Base-by-base conservation (phyloP, 805 yeast genomes). In the Lipomyces starkeyi region DNA sequence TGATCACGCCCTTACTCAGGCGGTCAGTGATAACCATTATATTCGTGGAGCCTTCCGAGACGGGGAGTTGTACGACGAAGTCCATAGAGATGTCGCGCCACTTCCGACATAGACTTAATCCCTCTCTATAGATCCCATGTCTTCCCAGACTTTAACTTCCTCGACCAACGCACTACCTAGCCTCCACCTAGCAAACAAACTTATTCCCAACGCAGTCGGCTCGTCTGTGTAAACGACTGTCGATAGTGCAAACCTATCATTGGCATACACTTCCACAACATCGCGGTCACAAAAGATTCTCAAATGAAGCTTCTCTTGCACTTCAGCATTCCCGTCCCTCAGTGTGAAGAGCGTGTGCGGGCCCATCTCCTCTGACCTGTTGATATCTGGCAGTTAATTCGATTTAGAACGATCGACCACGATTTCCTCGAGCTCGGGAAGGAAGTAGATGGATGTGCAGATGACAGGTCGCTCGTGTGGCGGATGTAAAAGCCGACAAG, bases 51-150 rank as follows among this genome's bases (percentile, higher is more conserved):
- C 54, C 54, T 3, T 22, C 56, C 3, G 67, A 56, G 2, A 63
- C 22, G n/a, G 74, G 72, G 20, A 71, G 35, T 13, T 75, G 75
- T 17, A 70, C 37, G 2, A 64, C 56, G 49, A 73, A 73, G 40
- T 73, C 75, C 29, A 71, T 62, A 3, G 75, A 61, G 0, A 73
- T 68, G 43, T 64, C 69, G 13, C 29, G 35, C 76, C 76, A 73
- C 27, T 73, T 47, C n/a, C 22, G 52, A 47, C 52, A 13, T 47
- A 47, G 52, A 47, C 22, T 47, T 47, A 47, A 47, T 47, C 52
- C 52, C n/a, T 14, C n/a, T 47, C 52, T 47, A 47, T 47, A 20
- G 52, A 47, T 20, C 11, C 11, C 52, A 47, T 47, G 22, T 47
- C 52, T 47, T 47, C 52, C 52, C 52, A 47, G 52, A 14, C 52